Conservation (phyloP, 306 rosid species). For the Astragalus glycyphyllos region DNA sequence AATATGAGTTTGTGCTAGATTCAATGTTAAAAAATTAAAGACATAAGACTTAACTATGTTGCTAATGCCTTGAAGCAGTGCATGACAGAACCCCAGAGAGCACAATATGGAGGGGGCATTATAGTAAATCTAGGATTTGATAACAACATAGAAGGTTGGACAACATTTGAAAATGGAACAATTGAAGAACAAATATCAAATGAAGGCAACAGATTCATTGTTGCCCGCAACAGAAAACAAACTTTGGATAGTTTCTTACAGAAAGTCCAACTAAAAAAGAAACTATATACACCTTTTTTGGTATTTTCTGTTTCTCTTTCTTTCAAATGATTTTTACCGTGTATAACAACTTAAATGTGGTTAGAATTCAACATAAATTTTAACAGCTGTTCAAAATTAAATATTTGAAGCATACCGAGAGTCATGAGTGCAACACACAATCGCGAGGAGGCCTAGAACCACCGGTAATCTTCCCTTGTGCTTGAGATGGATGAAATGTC, state of each 20-base stretch:
- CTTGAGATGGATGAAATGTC: slow-evolving; percentile 88
- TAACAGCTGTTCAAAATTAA: no score
- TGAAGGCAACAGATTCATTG: slow-evolving; percentile 71
- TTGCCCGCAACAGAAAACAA: slow-evolving; percentile 53
- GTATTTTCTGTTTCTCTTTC: slow-evolving; percentile 43
- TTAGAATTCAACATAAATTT: no score
- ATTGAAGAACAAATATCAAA: slow-evolving; percentile 55
- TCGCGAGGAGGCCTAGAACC: slow-evolving; percentile 85
- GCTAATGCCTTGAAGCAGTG: slow-evolving; percentile 58
- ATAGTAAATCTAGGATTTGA: slow-evolving; percentile 79
- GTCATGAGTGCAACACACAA: no score
- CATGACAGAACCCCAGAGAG: slow-evolving; percentile 56
- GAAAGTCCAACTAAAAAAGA: slow-evolving; percentile 64
- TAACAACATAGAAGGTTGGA: slow-evolving; percentile 65
- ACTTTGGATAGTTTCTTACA: slow-evolving; percentile 66
- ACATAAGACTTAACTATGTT: no score
- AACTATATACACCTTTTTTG: slow-evolving; percentile 61
- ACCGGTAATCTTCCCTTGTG: slow-evolving; percentile 80
- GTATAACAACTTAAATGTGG: no score
- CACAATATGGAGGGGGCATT: slow-evolving; percentile 79
- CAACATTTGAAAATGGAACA: slow-evolving; percentile 58
- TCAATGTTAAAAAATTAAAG: no score
- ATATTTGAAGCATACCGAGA: no score
- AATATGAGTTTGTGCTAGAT: no score
- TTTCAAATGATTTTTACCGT: not conserved